These are phyloP conservation scores for Endocalyx cinctus DNA, from an alignment of 2,329 filamentous ascomycete species.

Conservation along the genomic window DNA sequence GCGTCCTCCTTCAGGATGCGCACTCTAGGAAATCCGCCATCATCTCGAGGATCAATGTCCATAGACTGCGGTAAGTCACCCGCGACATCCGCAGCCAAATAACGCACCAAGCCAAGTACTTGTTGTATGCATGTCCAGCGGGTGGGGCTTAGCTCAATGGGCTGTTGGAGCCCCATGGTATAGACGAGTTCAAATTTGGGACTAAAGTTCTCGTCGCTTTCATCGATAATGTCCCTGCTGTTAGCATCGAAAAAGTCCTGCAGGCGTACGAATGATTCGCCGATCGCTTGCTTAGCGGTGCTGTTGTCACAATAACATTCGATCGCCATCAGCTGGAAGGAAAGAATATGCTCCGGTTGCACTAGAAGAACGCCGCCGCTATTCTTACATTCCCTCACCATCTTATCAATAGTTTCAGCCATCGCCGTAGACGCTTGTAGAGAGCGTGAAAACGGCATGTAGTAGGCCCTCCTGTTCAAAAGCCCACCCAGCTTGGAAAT, in stretches of 20 bases:
- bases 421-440: slow-evolving; percentile 29
- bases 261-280: slow-evolving; percentile 30
- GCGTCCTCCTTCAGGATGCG: slow-evolving; percentile 39
- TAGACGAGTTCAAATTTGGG: slow-evolving; percentile 60
- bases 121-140: slow-evolving; percentile 54
- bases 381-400: slow-evolving; percentile 43
- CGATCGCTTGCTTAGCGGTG: slow-evolving; percentile 21
- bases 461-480: slow-evolving; percentile 47
- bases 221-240: slow-evolving; percentile 56
- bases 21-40: slow-evolving; percentile 41
- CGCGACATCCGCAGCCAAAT: slow-evolving; percentile 25
- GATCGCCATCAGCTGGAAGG: slow-evolving; percentile 57
- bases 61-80: slow-evolving; percentile 31
- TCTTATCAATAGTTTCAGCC: slow-evolving; percentile 29
- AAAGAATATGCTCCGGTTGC: slow-evolving; percentile 61
- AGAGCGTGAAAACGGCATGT: slow-evolving; percentile 55
- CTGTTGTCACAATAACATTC: slow-evolving; percentile 47
- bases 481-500: slow-evolving; percentile 51
- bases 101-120: slow-evolving; percentile 40
- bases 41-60: slow-evolving; percentile 30
- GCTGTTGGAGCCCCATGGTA: slow-evolving; percentile 49
- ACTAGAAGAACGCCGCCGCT: slow-evolving; percentile 52
- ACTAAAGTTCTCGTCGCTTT: slow-evolving; percentile 61
- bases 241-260: slow-evolving; percentile 40
- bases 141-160: slow-evolving; percentile 47